Conservation (phyloP, 2,329 filamentous ascomycete species). For the Leptographium procerum region DNA sequence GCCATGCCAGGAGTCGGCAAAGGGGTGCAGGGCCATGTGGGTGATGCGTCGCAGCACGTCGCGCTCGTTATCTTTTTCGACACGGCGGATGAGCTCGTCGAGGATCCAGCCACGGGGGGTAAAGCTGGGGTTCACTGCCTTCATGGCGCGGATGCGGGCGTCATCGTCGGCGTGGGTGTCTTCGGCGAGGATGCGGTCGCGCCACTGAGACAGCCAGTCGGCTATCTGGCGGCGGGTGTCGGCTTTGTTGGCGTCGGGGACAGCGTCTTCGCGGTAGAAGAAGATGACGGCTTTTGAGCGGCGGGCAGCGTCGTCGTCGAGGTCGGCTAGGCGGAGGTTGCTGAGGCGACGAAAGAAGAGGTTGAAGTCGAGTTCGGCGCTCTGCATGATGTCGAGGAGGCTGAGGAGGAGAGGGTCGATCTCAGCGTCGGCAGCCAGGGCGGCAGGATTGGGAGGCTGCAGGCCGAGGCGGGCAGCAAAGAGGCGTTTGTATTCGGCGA, state of each 20-base stretch:
- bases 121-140: constrained; percentile 83
- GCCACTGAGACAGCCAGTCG: constrained; percentile 76
- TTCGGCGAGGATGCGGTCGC: constrained; percentile 51
- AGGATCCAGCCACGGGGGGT: constrained; percentile 83
- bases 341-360: constrained; percentile 82
- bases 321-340: constrained; percentile 44
- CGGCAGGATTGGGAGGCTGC: neutral
- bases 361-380: constrained; percentile 80
- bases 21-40: constrained; percentile 75
- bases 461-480: constrained; percentile 76
- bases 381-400: constrained; percentile 69
- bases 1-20: constrained; percentile 64
- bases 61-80: constrained; percentile 73
- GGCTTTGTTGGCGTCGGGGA: constrained; percentile 28
- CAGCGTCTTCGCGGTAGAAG: constrained; percentile 65
- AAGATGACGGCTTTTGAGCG: constrained; percentile 59
- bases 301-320: constrained; percentile 54
- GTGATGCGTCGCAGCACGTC: constrained; percentile 68
- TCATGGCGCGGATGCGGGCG: constrained; percentile 59
- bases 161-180: constrained; percentile 54
- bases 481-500: constrained; percentile 77
- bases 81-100: constrained; percentile 81
- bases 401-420: constrained; percentile 76
- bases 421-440: constrained; percentile 38
- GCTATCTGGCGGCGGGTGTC: constrained; percentile 57